phyloP scores from a whole-genome alignment of 768 basidiomycete species.

The Lactarius vividus region DNA sequence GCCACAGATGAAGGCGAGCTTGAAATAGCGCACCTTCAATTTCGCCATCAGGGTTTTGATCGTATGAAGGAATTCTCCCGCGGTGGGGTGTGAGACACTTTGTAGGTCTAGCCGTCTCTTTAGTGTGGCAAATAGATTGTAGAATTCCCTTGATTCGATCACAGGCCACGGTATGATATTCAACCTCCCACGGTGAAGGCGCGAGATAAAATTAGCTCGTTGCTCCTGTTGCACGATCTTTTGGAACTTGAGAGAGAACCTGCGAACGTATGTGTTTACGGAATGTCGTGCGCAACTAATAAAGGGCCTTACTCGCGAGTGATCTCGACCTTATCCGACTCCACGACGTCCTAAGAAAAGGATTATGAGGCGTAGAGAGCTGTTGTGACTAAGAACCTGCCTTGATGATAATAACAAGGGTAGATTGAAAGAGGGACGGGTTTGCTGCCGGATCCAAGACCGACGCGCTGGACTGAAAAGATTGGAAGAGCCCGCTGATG shows the following conservation, averaged over 20 bases:
- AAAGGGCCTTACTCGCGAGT: conserved; percentile 47
- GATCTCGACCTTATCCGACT: conserved; percentile 58
- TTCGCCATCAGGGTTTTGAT: conserved; percentile 69
- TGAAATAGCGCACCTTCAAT: conserved; percentile 47
- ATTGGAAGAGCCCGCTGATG: conserved; percentile 59
- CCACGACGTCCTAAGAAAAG: conserved; percentile 53
- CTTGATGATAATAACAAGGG: conserved; percentile 62
- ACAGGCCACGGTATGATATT: conserved; percentile 67
- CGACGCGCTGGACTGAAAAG: conserved; percentile 56
- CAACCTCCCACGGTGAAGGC: conserved; percentile 52
- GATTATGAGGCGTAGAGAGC: background rate
- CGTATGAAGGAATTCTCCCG: conserved; percentile 52
- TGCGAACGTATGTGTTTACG: conserved; percentile 29
- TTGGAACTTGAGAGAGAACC: conserved; percentile 56
- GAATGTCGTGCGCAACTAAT: background rate
- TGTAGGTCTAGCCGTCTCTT: conserved; percentile 50
- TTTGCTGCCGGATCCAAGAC: conserved; percentile 58
- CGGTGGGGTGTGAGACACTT: conserved; percentile 45
- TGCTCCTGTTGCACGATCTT: conserved; percentile 63
- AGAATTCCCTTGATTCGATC: conserved; percentile 61
- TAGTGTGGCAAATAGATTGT: conserved; percentile 48
- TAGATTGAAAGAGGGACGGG: conserved; percentile 57
- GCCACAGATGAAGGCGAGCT: background rate
- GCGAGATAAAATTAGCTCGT: conserved; percentile 59
- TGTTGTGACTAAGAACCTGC: conserved; percentile 30